Conservation (phyloP, 108 stramenopile species). For the Cyclotella choctawhatcheeana region DNA sequence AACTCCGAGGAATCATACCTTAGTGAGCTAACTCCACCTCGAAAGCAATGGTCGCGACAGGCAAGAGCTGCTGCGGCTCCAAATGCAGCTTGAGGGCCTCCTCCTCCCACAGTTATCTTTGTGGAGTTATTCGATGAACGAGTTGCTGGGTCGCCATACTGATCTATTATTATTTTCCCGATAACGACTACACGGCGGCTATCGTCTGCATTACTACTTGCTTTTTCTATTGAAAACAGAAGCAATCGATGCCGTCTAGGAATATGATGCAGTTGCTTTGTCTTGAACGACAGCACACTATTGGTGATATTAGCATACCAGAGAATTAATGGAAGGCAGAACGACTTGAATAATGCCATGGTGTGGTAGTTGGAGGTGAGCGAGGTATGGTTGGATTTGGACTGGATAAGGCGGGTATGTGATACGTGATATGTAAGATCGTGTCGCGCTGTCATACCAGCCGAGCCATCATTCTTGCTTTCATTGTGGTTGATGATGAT, state of each 20-base stretch:
- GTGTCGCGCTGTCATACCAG: too few relatives aligned
- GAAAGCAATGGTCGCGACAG: constrained; percentile 19
- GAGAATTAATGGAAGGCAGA: too few relatives aligned
- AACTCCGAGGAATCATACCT: neutral
- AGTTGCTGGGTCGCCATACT: constrained; percentile 44
- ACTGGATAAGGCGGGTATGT: too few relatives aligned
- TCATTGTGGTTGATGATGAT: too few relatives aligned
- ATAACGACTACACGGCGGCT: constrained; percentile 28
- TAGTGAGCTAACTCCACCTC: neutral
- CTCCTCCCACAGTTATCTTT: constrained; percentile 52
- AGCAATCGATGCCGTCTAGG: neutral
- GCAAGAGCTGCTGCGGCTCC: constrained; percentile 58
- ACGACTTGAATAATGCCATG: too few relatives aligned
- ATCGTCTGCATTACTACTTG: neutral
- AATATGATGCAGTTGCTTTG: too few relatives aligned
- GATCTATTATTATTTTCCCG: constrained; percentile 62
- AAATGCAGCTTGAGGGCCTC: constrained; percentile 63
- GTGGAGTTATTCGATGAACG: neutral
- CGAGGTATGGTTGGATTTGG: too few relatives aligned
- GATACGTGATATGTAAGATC: too few relatives aligned
- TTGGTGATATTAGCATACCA: too few relatives aligned
- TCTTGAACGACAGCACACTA: too few relatives aligned
- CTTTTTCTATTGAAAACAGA: neutral
- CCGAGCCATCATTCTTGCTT: too few relatives aligned
- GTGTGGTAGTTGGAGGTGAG: too few relatives aligned